phyloP scores from a whole-genome alignment of 2,329 filamentous ascomycete genomes.

The Fusarium buxicola region DNA sequence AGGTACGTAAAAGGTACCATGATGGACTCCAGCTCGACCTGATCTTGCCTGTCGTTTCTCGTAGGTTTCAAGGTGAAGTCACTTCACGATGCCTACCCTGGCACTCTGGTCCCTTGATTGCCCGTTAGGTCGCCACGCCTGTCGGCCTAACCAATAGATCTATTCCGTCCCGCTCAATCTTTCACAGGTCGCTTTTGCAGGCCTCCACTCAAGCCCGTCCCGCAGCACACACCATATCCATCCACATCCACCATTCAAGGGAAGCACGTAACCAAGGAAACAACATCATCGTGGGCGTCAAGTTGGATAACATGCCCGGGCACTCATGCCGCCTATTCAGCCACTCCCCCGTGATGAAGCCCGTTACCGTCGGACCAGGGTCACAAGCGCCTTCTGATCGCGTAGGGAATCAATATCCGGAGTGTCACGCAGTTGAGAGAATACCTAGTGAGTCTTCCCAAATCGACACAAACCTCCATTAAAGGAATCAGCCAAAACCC shows the following conservation, averaged over 20 bases:
- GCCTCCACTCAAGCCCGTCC: slow-evolving; percentile 14
- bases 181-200: slow-evolving; percentile 18
- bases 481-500: too few species aligned
- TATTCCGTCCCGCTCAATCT: slow-evolving; percentile 10
- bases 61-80: slow-evolving; percentile 24
- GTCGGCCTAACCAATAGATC: slow-evolving; percentile 29
- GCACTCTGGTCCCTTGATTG: slow-evolving; percentile 30
- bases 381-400: slow-evolving; percentile 17
- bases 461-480: too few species aligned
- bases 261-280: slow-evolving; percentile 12
- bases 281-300: slow-evolving; percentile 6
- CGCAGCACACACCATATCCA: slow-evolving; percentile 8
- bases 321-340: not conserved
- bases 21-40: not conserved
- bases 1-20: slow-evolving; percentile 31
- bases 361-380: slow-evolving; percentile 11
- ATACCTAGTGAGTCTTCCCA: too few species aligned
- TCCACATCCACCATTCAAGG: slow-evolving; percentile 17
- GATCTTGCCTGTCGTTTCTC: slow-evolving; percentile 14
- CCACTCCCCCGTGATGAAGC: slow-evolving; percentile 11
- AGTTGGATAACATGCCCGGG: not conserved
- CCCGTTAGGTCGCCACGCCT: slow-evolving; percentile 33
- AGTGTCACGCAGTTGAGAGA: not conserved
- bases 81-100: slow-evolving; percentile 23
- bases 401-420: slow-evolving; percentile 39